Evolutionary conservation across 768 basidiomycete genomes (phyloP), one percentile per base, ranked within the genome.

Genomic region (Russula virescens): DNA sequence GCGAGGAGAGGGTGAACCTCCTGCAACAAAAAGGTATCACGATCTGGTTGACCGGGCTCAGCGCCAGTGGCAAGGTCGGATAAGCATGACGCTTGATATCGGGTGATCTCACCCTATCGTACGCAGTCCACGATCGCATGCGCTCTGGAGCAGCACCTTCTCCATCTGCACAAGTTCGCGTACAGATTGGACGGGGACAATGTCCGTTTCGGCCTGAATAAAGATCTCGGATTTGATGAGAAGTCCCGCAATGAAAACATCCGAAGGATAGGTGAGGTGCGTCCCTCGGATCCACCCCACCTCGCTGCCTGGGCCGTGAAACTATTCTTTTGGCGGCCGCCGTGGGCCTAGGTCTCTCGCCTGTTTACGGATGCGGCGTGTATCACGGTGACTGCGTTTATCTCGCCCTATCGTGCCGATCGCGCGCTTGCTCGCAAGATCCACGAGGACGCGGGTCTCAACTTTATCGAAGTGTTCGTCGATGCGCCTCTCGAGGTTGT

Each of bases 151-250:
- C 94, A 97, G 72, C 91, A 95, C 73, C 82, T 99, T 8, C 79
- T 99, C 57, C 91, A 94, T 75, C 78, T 88, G 55, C 83, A 83
- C 64, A 91, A 89, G 69, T 94, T 91, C 70, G 78, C 87, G 47
- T 98, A 98, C 75, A 86, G 96, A 26, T 81, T 99, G 40, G 97
- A 99, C 70, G 97, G 97, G 3, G 97, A 98, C 77, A 95, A 94
- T 72, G 79, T 99, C 58, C 86, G 97, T 64, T 93, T 96, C 70
- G 97, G 97, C 9, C 78, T 99, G 55, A 99, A 98, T 81, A 98
- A 90, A 76, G 94, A 97, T 71, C 86, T 98, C 45, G 92, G 93
- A 5, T 98, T 98, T 69, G 89, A 92, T 68, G 92, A 94, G 70
- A 86, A 83, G 71, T 94, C 94, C 53, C 83, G 94, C 59, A 90